These are phyloP conservation scores for Mariannaea sp. DNA, from an alignment of 2,329 filamentous ascomycete species.

Conservation along the genomic window DNA sequence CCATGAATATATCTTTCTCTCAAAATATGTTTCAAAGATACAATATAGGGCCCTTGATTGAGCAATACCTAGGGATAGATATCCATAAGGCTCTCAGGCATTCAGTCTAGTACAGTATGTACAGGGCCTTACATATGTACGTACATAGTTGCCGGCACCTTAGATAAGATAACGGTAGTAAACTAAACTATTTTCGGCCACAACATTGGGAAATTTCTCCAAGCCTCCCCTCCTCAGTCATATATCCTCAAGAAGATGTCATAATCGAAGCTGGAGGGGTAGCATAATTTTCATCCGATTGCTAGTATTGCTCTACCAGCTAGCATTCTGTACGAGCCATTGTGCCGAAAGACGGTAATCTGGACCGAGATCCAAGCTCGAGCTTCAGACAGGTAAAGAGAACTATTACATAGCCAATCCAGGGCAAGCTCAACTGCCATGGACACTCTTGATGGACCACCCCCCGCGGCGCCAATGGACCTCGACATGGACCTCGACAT, in stretches of 20 bases:
- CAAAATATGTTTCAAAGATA: no score
- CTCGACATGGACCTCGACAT: slow-evolving; percentile 31
- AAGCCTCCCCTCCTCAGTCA: slow-evolving; percentile 13
- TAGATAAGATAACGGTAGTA: slow-evolving; percentile 8
- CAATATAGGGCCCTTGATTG: no score
- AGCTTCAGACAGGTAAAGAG: background rate
- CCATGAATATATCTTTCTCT: no score
- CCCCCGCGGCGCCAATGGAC: slow-evolving; percentile 28
- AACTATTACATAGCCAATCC: background rate
- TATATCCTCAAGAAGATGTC: slow-evolving; percentile 1
- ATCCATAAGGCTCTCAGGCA: no score
- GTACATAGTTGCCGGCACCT: no score
- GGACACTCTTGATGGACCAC: slow-evolving; percentile 20
- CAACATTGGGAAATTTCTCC: slow-evolving; percentile 13
- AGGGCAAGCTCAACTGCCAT: slow-evolving; percentile 12
- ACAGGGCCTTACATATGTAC: no score
- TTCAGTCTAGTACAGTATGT: no score
- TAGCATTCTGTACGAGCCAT: background rate
- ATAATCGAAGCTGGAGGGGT: no score
- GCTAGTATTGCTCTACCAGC: background rate
- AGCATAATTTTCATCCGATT: no score
- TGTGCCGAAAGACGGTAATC: no score
- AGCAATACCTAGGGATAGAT: no score
- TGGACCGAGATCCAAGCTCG: no score
- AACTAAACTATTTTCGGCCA: slow-evolving; percentile 5